phyloP scores from a whole-genome alignment of 2,329 filamentous ascomycete genomes.

The Cyclaneusma minus region DNA sequence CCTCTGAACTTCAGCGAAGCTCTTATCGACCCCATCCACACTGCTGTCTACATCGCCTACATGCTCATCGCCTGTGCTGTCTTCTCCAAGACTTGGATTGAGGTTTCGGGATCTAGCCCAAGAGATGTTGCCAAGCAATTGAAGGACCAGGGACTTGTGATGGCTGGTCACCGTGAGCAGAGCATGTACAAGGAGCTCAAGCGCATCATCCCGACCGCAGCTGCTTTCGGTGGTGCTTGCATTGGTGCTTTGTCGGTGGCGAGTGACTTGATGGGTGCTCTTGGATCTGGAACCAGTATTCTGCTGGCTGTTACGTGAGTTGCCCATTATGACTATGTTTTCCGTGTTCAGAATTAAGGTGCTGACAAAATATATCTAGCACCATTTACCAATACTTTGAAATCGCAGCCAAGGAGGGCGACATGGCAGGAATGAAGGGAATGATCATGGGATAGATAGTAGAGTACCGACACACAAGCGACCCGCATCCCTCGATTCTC shows the following conservation, averaged over 20 bases:
- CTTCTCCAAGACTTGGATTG: slow-evolving; percentile 99
- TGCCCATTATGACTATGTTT: slow-evolving; percentile 3
- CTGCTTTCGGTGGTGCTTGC: slow-evolving; percentile 95
- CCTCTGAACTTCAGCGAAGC: slow-evolving; percentile 96
- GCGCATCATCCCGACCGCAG: slow-evolving; percentile 95
- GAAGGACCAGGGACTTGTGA: slow-evolving; percentile 98
- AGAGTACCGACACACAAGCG: no score
- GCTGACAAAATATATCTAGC: slow-evolving; percentile 31
- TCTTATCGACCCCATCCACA: slow-evolving; percentile 92
- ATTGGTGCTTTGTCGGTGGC: slow-evolving; percentile 94
- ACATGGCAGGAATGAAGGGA: slow-evolving; percentile 69
- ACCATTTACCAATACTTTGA: slow-evolving; percentile 99
- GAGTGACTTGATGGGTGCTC: slow-evolving; percentile 87
- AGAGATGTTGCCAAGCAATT: slow-evolving; percentile 98
- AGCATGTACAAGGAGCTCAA: slow-evolving; percentile 99
- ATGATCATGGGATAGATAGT: slow-evolving; percentile 62
- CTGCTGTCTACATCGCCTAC: slow-evolving; percentile 85
- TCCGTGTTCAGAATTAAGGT: slow-evolving; percentile 15
- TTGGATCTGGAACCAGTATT: slow-evolving; percentile 95
- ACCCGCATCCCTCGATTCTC: not conserved
- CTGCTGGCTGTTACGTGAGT: slow-evolving; percentile 96
- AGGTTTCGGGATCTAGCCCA: slow-evolving; percentile 94
- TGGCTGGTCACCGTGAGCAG: slow-evolving; percentile 98
- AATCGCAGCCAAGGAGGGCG: slow-evolving; percentile 96
- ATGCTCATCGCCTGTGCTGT: slow-evolving; percentile 96